phyloP scores from a whole-genome alignment of 2,329 filamentous ascomycete species.

The Pyrenochaeta sp. region DNA sequence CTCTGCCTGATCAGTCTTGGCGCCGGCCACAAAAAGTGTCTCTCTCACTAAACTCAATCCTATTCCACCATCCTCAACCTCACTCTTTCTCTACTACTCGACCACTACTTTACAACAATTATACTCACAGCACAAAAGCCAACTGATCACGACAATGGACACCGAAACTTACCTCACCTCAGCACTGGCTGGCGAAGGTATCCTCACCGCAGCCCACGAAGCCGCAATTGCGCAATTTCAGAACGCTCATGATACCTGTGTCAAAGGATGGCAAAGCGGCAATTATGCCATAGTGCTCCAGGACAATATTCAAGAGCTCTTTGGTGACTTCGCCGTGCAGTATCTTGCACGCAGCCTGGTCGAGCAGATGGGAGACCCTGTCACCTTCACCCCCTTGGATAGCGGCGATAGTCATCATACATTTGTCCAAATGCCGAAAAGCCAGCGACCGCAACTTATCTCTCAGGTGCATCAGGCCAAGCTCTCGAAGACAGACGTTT shows the following conservation, averaged over 20 bases:
- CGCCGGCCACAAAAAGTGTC: conserved; percentile 11
- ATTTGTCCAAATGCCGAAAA: conserved; percentile 17
- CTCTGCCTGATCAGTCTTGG: conserved; percentile 16
- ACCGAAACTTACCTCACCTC: conserved; percentile 8
- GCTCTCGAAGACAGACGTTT: background rate
- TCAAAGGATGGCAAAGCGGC: conserved; percentile 11
- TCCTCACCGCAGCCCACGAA: background rate
- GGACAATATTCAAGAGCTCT: conserved; percentile 17
- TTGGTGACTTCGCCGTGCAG: conserved; percentile 13
- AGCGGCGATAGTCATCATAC: conserved; percentile 11
- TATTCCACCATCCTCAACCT: background rate
- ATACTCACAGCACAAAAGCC: background rate
- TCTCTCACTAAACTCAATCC: conserved; percentile 1
- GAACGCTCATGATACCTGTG: conserved; percentile 13
- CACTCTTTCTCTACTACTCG: background rate
- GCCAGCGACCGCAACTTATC: background rate
- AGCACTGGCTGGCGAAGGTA: background rate
- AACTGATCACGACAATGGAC: conserved; percentile 9
- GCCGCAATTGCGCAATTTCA: conserved; percentile 14
- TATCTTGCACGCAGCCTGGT: conserved; percentile 14
- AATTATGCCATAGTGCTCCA: conserved; percentile 10
- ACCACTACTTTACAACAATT: background rate
- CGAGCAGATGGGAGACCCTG: conserved; percentile 8
- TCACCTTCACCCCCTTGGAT: conserved; percentile 9
- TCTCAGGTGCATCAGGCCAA: background rate